These are phyloP conservation scores for Oryza coarctata DNA, from an alignment of 176 grass and related monocot species.

Conservation along the genomic window DNA sequence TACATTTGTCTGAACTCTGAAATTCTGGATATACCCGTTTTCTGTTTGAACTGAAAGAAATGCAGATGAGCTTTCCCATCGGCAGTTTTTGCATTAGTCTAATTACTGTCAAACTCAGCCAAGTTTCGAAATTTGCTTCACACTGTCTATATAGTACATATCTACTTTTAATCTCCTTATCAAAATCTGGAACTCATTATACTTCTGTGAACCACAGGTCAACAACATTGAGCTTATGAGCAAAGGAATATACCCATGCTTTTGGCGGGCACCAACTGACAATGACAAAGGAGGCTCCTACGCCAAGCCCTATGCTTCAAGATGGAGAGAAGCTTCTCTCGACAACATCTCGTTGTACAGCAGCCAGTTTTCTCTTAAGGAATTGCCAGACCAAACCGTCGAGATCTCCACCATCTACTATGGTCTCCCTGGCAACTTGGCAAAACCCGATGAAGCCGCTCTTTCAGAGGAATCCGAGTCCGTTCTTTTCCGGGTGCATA, in stretches of 20 bases:
- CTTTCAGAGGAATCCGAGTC: conserved; percentile 32
- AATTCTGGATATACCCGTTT: not conserved
- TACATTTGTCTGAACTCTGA: not conserved
- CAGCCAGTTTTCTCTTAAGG: conserved; percentile 57
- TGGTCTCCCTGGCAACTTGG: conserved; percentile 43
- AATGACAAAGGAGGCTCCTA: conserved; percentile 80
- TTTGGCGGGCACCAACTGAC: conserved; percentile 87
- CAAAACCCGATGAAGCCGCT: conserved; percentile 25
- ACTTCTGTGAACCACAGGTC: conserved; percentile 44
- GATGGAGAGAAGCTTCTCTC: conserved; percentile 67
- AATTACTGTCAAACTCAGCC: not conserved
- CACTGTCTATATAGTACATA: not conserved
- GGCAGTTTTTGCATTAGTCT: not conserved
- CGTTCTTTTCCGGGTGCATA: conserved; percentile 41
- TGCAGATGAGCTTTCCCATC: not conserved
- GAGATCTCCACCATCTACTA: conserved; percentile 64
- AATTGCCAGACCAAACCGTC: conserved; percentile 41
- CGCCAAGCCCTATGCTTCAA: conserved; percentile 52
- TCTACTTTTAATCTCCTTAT: not conserved
- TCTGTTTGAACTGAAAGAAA: not conserved
- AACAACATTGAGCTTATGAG: conserved; percentile 51
- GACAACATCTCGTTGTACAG: conserved; percentile 52
- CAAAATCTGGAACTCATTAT: not conserved
- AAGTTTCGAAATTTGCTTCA: not conserved
- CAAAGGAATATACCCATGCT: conserved; percentile 79